Conservation (phyloP, 2,329 filamentous ascomycete species). For the Venturia aucupariae region DNA sequence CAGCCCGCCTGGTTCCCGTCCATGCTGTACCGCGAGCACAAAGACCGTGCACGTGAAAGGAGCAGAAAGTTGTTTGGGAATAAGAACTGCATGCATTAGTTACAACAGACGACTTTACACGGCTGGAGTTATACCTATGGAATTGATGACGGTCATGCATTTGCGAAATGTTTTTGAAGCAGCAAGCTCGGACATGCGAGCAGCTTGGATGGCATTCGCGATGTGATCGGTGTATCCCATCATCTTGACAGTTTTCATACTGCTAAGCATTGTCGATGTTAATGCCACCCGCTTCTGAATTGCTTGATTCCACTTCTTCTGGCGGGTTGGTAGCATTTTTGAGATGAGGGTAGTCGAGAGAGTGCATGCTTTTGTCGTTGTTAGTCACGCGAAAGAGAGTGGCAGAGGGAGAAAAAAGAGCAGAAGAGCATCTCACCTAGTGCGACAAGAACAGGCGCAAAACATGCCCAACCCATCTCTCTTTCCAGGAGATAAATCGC, state of each 20-base stretch:
- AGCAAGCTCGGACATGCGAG: background rate
- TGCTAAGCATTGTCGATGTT: slow-evolving; percentile 3
- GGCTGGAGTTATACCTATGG: background rate
- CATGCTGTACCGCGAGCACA: background rate
- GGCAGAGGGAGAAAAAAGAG: background rate
- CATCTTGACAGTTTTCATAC: slow-evolving; percentile 11
- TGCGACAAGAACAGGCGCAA: background rate
- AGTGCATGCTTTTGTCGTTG: background rate
- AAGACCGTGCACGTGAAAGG: background rate
- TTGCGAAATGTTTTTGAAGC: background rate
- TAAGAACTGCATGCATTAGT: background rate
- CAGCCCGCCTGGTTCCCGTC: background rate
- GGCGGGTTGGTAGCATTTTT: background rate
- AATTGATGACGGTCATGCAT: background rate
- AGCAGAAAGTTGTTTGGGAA: background rate
- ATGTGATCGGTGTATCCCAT: background rate
- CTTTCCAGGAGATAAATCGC: slow-evolving; percentile 4
- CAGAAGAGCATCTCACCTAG: background rate
- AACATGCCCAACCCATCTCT: background rate
- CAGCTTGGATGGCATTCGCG: background rate
- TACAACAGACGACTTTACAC: background rate
- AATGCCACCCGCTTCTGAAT: slow-evolving; percentile 1
- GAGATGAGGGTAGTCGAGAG: background rate
- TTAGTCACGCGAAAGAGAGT: background rate
- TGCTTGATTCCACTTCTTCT: slow-evolving; percentile 4